These are phyloP conservation scores for Schoenoplectus tabernaemontani DNA, from an alignment of 202 grass and related monocot genomes.

Conservation along the genomic window DNA sequence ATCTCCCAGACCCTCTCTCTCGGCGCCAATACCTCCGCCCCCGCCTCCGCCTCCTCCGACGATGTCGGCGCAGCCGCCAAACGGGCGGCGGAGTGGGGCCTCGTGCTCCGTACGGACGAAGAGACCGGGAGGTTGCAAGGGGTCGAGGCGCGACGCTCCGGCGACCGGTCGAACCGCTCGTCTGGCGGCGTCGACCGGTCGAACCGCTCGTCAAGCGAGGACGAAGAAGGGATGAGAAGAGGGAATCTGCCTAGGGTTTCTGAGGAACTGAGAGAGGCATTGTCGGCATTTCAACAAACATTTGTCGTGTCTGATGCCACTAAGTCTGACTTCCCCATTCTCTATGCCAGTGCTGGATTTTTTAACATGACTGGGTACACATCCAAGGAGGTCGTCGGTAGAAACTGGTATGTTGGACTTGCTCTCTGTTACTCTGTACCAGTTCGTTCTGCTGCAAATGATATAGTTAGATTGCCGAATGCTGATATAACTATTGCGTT, in stretches of 20 bases:
- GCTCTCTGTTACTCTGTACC: not conserved
- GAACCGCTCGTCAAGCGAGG: constrained; percentile 30
- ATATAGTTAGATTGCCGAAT: not conserved
- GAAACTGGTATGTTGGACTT: constrained; percentile 48
- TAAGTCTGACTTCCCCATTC: constrained; percentile 57
- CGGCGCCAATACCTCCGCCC: not conserved
- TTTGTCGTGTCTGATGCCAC: constrained; percentile 91
- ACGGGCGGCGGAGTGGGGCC: constrained; percentile 74
- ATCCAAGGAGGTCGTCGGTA: constrained; percentile 68
- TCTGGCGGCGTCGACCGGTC: constrained; percentile 6
- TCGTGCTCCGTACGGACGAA: constrained; percentile 70
- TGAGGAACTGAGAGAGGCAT: constrained; percentile 79
- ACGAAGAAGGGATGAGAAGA: constrained; percentile 23
- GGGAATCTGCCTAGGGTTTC: constrained; percentile 55
- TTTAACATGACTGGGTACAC: constrained; percentile 94
- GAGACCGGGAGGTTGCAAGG: constrained; percentile 62
- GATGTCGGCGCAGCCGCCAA: constrained; percentile 42
- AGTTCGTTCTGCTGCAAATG: not conserved
- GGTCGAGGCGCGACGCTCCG: constrained; percentile 42
- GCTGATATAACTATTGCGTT: not conserved
- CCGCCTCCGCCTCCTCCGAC: not conserved
- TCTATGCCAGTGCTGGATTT: constrained; percentile 89
- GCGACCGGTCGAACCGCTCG: constrained; percentile 19
- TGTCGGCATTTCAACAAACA: constrained; percentile 89
- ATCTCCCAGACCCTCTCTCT: constrained; percentile 1